Base-by-base conservation (phyloP, 805 yeast genomes). In the Metschnikowia lachancei region DNA sequence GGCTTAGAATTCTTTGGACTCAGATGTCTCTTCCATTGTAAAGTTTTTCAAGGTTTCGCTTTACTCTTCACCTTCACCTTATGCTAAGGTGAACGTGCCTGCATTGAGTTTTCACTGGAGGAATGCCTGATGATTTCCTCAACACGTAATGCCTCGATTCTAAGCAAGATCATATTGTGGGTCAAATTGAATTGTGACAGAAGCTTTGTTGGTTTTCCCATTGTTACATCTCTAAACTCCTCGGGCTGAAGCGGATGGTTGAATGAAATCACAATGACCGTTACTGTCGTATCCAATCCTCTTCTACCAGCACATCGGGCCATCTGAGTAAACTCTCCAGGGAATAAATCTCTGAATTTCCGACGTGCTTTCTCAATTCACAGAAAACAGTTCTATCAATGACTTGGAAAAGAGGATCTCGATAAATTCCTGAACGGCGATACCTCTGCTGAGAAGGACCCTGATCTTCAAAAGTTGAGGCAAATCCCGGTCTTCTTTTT, bases 311-410 rank as follows among this genome's bases (percentile, higher is more conserved):
- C 99, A 66, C 99, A 79, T 37, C 99, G 99, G 0, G 97, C 91
- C 99, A 94, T 94, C 67, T 92, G 99, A 0, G 98, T 94, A 63
- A 92, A 94, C 64, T 94, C 99, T 45, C 99, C 99, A 0, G 99
- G 97, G 9, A 85, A 75, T 50, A 94, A 73, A 59, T 85, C 80
- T 65, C 99, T 77, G 66, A 88, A 82, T 82, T 77, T 38, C 98
- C 98, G 62, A 94, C 99, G 63, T 92, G 96, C 61, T 94, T 94
- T 54, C 92, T 72, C 41, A 85, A 70, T 39, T 85, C 88, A 51
- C 89, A 80, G 64, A 94, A 94, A 0, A 92, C 91, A 30, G 94
- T 64, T 90, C 91, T 36, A 94, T 87, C 42, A 92, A 73, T 0
- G 95, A 83, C 56, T 81, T 84, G 0, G 97, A 83, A 69, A 94